Evolutionary conservation across 2,329 filamentous ascomycete species (phyloP), one percentile per base, ranked within the genome.

Genomic region (Penicillium sp.): DNA sequence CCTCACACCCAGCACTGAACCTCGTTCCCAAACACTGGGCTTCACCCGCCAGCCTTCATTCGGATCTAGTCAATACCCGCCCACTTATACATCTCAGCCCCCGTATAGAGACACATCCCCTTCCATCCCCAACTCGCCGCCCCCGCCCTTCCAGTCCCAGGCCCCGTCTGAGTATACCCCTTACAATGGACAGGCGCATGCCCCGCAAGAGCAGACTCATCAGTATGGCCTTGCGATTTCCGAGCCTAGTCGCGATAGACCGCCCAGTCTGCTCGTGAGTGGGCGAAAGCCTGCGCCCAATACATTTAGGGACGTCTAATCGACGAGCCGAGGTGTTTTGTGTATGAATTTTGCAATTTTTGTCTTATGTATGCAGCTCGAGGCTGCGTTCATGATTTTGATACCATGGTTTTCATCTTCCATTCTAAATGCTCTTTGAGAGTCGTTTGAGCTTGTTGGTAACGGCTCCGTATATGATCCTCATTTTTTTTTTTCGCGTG

Each of bases 231-330:
- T 39, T 6, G 50, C 50, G 2, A 27, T 46, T 32, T 49, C 13
- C 49, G 55, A 62, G 39, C 51, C 56, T 27, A 60, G 64, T 25
- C 49, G 59, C 51, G 62, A 65, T 50, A 62, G 69, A 53, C 68
- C 70, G 31, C 71, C 71, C 8, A 73, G 66, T 64, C 56, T 73
- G 29, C 54, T 73, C 47, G 67, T 72, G 52, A 69, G 66, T 47
- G 72, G 71, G 13, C 65, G 68, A 45, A 67, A 67, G 47, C 67
- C 71, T 9, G 63, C 59, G 6, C 55, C 60, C 32, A 68, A 70
- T 39, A 66, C 64, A 24, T 69, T 58, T 42, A 61, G 66, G 46
- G 61, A 70, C 55, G 62, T 73, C 41, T 70, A 56, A 55, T 23
- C 1, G 32, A 13, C 46, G 38, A 39, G 15, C 8, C 2, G 33